Evolutionary conservation across 495 filamentous ascomycete species (phyloP).

Genomic region (Aspergillus asperescens): DNA sequence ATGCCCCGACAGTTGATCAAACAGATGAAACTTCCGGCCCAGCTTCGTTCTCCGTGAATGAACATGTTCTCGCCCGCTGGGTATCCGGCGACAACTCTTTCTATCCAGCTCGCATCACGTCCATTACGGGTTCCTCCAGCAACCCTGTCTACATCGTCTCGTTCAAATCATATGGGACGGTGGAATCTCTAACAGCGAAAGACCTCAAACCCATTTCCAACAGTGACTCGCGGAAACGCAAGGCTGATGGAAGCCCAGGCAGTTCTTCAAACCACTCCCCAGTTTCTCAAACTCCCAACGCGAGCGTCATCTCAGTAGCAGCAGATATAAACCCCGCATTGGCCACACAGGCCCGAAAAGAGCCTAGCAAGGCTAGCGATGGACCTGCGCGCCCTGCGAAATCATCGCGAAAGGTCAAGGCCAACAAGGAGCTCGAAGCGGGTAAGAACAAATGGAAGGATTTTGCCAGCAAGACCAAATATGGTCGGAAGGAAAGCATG

Average conservation of each 20-base stretch:
- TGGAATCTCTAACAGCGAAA: constrained; percentile 77
- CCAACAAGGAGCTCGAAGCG: constrained; percentile 80
- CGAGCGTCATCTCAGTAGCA: constrained; percentile 80
- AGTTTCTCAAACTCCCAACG: constrained; percentile 30
- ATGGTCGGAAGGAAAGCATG: constrained; percentile 95
- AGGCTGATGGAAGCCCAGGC: constrained; percentile 74
- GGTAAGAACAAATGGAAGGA: constrained; percentile 94
- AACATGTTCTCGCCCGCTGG: constrained; percentile 86
- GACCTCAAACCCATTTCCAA: constrained; percentile 73
- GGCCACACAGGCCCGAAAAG: constrained; percentile 62
- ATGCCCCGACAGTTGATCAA: constrained; percentile 36
- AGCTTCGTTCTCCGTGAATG: constrained; percentile 75
- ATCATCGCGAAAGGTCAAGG: constrained; percentile 76
- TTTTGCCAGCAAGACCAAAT: constrained; percentile 75
- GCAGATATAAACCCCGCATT: constrained; percentile 78
- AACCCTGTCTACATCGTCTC: constrained; percentile 89
- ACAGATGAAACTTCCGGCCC: constrained; percentile 41
- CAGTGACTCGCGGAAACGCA: constrained; percentile 73
- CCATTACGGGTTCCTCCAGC: constrained; percentile 82
- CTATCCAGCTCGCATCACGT: constrained; percentile 90
- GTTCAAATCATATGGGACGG: constrained; percentile 80
- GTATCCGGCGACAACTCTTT: constrained; percentile 80
- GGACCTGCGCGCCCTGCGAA: constrained; percentile 61
- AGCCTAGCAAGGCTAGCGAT: constrained; percentile 62
- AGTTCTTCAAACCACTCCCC: constrained; percentile 44